Evolutionary conservation across 148 eudicot species (phyloP).

Genomic region (Beta vulgaris): DNA sequence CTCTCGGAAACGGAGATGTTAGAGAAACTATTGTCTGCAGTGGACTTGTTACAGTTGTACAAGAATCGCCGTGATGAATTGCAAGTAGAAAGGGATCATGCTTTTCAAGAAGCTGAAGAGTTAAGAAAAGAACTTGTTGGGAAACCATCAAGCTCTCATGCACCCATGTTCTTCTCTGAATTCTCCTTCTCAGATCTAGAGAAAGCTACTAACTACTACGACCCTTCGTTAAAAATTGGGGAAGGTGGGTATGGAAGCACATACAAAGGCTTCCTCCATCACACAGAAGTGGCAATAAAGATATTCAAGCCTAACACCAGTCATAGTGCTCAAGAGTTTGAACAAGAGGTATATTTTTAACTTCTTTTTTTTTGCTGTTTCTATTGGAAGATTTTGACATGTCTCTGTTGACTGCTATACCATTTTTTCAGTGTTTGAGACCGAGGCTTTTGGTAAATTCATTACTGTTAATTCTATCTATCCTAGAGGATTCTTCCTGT

Average conservation of each 20-base stretch:
- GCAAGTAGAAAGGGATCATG: constrained; percentile 53
- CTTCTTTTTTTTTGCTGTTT: background rate
- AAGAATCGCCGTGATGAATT: constrained; percentile 63
- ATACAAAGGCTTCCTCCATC: constrained; percentile 57
- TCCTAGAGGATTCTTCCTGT: too few species aligned
- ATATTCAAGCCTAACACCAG: constrained; percentile 41
- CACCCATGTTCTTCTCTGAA: constrained; percentile 42
- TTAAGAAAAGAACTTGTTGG: constrained; percentile 39
- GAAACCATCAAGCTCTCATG: constrained; percentile 29
- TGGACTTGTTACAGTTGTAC: constrained; percentile 53
- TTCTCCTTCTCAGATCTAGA: constrained; percentile 59
- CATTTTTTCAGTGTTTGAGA: too few species aligned
- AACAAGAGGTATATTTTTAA: constrained; percentile 55
- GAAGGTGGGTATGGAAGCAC: constrained; percentile 76
- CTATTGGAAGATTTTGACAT: background rate
- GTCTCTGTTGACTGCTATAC: too few species aligned
- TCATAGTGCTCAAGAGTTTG: constrained; percentile 58
- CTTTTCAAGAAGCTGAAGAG: constrained; percentile 48
- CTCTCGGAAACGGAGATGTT: constrained; percentile 47
- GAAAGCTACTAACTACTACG: constrained; percentile 60
- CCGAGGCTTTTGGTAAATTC: background rate
- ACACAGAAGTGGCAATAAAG: constrained; percentile 73
- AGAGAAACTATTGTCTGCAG: constrained; percentile 61
- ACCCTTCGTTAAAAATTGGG: constrained; percentile 56
- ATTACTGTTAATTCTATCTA: background rate